Conservation (phyloP, 2,329 filamentous ascomycete species). For the Colletotrichum sp. region DNA sequence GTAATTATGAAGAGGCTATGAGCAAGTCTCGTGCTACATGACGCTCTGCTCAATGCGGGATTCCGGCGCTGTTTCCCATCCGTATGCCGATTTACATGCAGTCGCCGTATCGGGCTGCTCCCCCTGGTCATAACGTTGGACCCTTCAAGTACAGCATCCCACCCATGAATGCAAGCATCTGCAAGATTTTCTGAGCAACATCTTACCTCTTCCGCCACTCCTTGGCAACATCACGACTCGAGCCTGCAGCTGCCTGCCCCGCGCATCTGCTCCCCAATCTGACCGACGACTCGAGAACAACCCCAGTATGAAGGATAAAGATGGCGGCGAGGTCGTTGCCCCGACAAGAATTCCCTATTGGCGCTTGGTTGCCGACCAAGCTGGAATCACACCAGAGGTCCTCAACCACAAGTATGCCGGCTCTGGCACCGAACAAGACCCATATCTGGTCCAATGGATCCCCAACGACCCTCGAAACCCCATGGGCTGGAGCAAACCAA, state of each 20-base stretch:
- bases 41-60: background rate
- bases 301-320: background rate
- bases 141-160: background rate
- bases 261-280: background rate
- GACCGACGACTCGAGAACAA: background rate
- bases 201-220: background rate
- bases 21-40: background rate
- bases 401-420: conserved; percentile 57
- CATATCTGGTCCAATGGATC: conserved; percentile 68
- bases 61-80: background rate
- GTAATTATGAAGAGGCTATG: background rate
- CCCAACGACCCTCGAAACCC: conserved; percentile 67
- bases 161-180: background rate
- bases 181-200: background rate
- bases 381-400: conserved; percentile 43
- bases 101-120: background rate
- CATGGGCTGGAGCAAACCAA: conserved; percentile 53
- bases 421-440: conserved; percentile 65
- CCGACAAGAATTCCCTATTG: conserved; percentile 13
- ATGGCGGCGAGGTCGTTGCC: background rate
- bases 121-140: background rate
- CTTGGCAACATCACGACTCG: background rate
- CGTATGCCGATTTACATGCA: background rate
- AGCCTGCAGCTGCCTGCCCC: background rate
- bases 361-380: conserved; percentile 54